A percentile compares a stretch with the other conserved stretches of the same genome.
Evolutionary conservation across 2,329 filamentous ascomycete species (phyloP).

Genomic region (Ophiocordyceps camponoti-floridani): DNA sequence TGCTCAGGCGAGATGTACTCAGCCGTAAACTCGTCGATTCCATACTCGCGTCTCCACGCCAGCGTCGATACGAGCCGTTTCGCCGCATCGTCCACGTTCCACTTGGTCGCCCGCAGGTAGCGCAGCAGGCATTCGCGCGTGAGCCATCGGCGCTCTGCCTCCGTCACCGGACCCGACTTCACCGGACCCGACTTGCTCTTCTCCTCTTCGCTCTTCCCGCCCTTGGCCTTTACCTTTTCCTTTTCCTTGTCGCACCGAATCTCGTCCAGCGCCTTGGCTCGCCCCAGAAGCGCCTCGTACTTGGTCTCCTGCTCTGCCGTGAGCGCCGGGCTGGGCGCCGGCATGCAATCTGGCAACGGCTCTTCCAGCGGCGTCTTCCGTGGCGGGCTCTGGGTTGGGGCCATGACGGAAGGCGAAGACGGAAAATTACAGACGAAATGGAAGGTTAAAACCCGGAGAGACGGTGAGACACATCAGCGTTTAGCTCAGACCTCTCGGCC

Average conservation of each 20-base stretch:
- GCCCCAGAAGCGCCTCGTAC: background rate
- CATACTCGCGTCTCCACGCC: constrained; percentile 81
- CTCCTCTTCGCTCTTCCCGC: constrained; percentile 30
- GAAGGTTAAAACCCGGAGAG: too few species aligned
- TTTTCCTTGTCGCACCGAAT: constrained; percentile 9
- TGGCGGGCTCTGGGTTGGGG: constrained; percentile 1
- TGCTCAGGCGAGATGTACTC: constrained; percentile 90
- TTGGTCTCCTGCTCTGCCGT: background rate
- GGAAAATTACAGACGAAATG: too few species aligned
- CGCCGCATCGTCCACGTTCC: constrained; percentile 57
- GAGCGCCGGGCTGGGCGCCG: constrained; percentile 18
- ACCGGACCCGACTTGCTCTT: constrained; percentile 60
- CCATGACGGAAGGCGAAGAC: too few species aligned
- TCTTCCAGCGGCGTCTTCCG: constrained; percentile 37
- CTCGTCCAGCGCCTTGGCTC: background rate
- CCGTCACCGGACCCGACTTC: constrained; percentile 49
- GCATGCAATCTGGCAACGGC: constrained; percentile 39
- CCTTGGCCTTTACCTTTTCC: constrained; percentile 42
- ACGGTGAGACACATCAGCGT: too few species aligned
- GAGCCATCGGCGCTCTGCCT: constrained; percentile 74
- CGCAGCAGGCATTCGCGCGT: constrained; percentile 83
- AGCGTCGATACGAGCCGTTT: constrained; percentile 69
- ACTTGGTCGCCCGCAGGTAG: constrained; percentile 88
- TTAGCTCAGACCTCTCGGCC: too few species aligned
- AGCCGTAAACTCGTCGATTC: constrained; percentile 57